A percentile compares a stretch with the other conserved stretches of the same genome.
These are phyloP conservation scores for Agapanthus africanus DNA, from an alignment of 106 monocot genomes.

Conservation along the genomic window DNA sequence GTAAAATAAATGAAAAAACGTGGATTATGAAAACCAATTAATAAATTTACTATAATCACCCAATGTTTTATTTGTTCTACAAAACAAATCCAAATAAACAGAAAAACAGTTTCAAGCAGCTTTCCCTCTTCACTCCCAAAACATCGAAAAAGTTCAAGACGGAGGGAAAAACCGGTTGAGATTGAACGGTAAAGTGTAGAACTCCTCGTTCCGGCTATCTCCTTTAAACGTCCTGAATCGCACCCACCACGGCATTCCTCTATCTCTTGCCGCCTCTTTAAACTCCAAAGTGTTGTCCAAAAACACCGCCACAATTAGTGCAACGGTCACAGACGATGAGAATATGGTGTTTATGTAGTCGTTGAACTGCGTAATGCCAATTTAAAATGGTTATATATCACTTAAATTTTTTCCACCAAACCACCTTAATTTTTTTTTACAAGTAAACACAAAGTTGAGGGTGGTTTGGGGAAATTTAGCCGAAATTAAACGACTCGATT, in stretches of 20 bases:
- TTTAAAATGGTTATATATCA: not conserved
- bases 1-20: too few species aligned
- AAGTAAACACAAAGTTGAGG: too few species aligned
- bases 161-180: conserved; percentile 98
- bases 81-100: too few species aligned
- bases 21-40: too few species aligned
- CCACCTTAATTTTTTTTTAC: not conserved
- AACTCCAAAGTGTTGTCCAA: conserved; percentile 92
- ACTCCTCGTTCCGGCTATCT: conserved; percentile 92
- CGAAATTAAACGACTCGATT: too few species aligned
- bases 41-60: too few species aligned
- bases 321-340: conserved; percentile 87
- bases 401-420: too few species aligned
- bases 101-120: too few species aligned
- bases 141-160: conserved; percentile 34
- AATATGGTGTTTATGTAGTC: conserved; percentile 94
- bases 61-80: too few species aligned
- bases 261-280: conserved; percentile 73
- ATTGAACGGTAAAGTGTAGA: conserved; percentile 97
- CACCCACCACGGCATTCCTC: conserved; percentile 99
- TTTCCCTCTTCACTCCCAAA: too few species aligned
- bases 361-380: conserved; percentile 64
- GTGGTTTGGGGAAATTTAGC: too few species aligned
- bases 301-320: conserved; percentile 68
- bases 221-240: conserved; percentile 89